phyloP scores from a whole-genome alignment of 1,284 basidiomycete species.

The Pyrrhoderma noxium region DNA sequence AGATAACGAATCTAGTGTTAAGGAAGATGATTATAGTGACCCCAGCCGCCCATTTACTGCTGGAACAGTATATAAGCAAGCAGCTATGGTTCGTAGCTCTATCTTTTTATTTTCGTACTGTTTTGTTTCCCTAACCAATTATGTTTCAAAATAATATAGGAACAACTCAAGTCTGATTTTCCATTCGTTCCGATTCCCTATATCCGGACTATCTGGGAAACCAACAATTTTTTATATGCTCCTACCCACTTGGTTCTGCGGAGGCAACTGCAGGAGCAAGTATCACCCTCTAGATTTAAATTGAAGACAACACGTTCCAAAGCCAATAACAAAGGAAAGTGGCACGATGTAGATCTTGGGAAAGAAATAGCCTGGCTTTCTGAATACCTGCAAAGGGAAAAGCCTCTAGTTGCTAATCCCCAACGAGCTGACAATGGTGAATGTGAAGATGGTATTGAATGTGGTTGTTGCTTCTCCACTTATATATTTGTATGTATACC shows the following conservation, averaged over 20 bases:
- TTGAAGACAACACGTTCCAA: conserved; percentile 32
- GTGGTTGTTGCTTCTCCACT: conserved; percentile 73
- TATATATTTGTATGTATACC: conserved; percentile 57
- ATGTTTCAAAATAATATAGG: too few relatives aligned
- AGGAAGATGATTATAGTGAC: conserved; percentile 42
- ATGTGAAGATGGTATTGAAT: conserved; percentile 54
- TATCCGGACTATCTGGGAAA: conserved; percentile 35
- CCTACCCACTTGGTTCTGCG: conserved; percentile 46
- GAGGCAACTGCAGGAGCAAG: conserved; percentile 28
- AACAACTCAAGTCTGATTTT: conserved; percentile 49
- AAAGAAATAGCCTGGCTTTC: conserved; percentile 39
- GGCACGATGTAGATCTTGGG: conserved; percentile 31
- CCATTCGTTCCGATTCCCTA: conserved; percentile 47
- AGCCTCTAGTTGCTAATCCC: conserved; percentile 24
- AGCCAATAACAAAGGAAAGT: conserved; percentile 35
- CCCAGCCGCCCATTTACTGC: conserved; percentile 35
- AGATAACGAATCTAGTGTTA: conserved; percentile 21
- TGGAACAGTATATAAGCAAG: conserved; percentile 38
- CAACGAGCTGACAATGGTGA: conserved; percentile 34
- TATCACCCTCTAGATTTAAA: conserved; percentile 31
- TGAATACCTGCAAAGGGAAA: conserved; percentile 29
- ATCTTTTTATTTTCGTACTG: neutral
- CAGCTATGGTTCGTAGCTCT: conserved; percentile 38
- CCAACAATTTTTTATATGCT: conserved; percentile 45
- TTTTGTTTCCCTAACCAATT: neutral